phyloP scores from a whole-genome alignment of 2,329 filamentous ascomycete species.

The Pseudogymnoascus sp. region DNA sequence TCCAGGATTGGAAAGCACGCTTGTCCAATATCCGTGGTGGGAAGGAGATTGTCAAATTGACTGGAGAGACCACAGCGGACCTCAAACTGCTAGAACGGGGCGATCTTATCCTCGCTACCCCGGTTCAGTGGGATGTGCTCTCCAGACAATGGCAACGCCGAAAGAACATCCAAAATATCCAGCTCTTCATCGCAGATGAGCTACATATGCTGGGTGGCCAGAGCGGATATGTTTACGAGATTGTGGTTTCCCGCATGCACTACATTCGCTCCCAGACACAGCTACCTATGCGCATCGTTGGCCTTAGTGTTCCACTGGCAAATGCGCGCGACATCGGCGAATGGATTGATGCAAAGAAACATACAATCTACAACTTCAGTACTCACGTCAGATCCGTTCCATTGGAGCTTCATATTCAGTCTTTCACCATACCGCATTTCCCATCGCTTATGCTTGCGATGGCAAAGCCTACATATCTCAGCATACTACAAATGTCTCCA shows the following conservation, averaged over 20 bases:
- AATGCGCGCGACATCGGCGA: conserved; percentile 92
- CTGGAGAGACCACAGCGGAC: conserved; percentile 85
- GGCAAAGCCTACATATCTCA: conserved; percentile 87
- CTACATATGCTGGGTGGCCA: conserved; percentile 85
- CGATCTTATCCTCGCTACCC: conserved; percentile 86
- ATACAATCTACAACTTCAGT: conserved; percentile 98
- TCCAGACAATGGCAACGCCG: conserved; percentile 94
- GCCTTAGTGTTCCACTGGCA: conserved; percentile 81
- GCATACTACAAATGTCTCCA: conserved; percentile 78
- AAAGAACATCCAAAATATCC: conserved; percentile 86
- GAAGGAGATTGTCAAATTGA: conserved; percentile 86
- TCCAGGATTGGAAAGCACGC: conserved; percentile 78
- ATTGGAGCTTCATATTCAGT: conserved; percentile 88
- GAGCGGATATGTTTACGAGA: conserved; percentile 85
- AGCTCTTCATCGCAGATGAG: conserved; percentile 90
- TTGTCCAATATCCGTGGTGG: conserved; percentile 66
- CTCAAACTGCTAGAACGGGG: conserved; percentile 79
- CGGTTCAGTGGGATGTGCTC: conserved; percentile 89
- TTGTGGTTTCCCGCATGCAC: conserved; percentile 95
- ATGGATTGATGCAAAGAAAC: conserved; percentile 96
- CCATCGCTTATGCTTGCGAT: conserved; percentile 98
- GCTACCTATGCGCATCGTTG: conserved; percentile 76
- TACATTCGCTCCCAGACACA: conserved; percentile 87
- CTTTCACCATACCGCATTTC: conserved; percentile 92
- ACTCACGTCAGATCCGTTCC: conserved; percentile 83